Evolutionary conservation across 1,284 basidiomycete species (phyloP).

Genomic region (Leucoagaricus sp.): DNA sequence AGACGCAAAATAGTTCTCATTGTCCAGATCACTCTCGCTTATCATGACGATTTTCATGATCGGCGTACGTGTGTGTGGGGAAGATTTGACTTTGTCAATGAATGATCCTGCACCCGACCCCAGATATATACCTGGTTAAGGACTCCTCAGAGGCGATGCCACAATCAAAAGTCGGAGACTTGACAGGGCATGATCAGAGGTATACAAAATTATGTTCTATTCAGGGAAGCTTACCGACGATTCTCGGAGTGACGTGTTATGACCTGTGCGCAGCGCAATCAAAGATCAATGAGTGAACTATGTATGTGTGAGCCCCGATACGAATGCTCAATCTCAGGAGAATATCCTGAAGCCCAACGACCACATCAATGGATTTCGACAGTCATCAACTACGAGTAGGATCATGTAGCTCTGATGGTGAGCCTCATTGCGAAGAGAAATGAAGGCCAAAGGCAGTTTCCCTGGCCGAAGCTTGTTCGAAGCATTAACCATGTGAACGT

Average conservation of each 20-base stretch:
- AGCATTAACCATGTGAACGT: not conserved
- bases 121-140: not conserved
- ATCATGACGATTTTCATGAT: not conserved
- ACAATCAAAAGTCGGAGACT: not conserved
- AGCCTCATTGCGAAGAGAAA: not conserved
- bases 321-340: too few species aligned
- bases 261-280: too few species aligned
- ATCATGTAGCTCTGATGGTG: not conserved
- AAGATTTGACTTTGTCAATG: not conserved
- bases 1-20: not conserved
- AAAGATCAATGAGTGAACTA: too few species aligned
- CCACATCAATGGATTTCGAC: not conserved
- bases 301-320: too few species aligned
- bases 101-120: not conserved
- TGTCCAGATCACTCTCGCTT: not conserved
- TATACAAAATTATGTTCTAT: too few species aligned
- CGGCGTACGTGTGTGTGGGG: slow-evolving; percentile 8
- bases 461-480: not conserved
- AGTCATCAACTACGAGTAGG: not conserved
- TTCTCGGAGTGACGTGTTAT: too few species aligned
- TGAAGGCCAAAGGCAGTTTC: not conserved
- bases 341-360: too few species aligned
- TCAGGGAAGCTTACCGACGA: too few species aligned
- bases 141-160: not conserved
- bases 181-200: not conserved